Conservation (phyloP, 208 protist genomes). For the Tritrichomonas musculus region DNA sequence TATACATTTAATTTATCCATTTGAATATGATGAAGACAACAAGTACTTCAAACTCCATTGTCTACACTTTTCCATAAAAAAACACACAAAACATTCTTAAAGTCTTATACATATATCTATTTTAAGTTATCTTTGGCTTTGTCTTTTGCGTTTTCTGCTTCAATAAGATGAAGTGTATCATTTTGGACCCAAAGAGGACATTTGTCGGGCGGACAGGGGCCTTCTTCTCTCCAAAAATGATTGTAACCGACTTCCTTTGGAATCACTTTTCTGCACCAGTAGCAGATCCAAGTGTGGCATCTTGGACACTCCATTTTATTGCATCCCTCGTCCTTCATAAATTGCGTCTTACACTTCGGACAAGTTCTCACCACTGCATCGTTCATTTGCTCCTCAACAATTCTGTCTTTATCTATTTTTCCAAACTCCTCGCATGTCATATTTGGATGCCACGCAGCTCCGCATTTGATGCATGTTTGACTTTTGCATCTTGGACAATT, state of each 20-base stretch:
- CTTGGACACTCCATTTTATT: slow-evolving; percentile 14
- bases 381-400: background rate
- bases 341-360: background rate
- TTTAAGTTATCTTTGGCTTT: too few species aligned
- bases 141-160: background rate
- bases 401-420: background rate
- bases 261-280: slow-evolving; percentile 11
- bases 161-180: background rate
- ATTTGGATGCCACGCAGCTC: background rate
- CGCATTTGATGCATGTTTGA: background rate
- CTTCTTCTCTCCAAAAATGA: background rate
- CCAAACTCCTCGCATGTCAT: background rate
- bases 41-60: too few species aligned
- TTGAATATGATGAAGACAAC: too few species aligned
- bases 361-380: background rate
- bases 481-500: background rate
- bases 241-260: background rate
- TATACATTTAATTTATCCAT: too few species aligned
- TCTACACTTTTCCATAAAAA: too few species aligned
- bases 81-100: too few species aligned
- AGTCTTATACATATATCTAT: too few species aligned
- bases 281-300: slow-evolving; percentile 17
- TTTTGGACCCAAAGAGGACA: background rate
- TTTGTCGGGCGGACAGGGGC: background rate
- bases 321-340: slow-evolving; percentile 22